Base-by-base conservation (phyloP, 2,329 filamentous ascomycete genomes). In the Aspergillus clavatus region DNA sequence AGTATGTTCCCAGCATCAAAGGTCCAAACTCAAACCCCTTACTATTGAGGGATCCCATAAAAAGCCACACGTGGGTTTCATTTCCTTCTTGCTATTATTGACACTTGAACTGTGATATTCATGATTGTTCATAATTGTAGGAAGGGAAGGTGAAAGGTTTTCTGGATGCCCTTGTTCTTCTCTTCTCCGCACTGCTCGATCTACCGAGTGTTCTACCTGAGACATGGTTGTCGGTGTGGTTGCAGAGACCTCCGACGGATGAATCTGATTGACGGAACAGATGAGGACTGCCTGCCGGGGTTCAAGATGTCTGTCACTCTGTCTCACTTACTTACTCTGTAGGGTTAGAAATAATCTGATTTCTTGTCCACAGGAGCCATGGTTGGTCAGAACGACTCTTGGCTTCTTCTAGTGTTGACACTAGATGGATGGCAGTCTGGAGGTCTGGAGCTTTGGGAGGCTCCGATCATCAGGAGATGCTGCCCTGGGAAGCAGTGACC, bases 351-450 rank as follows among this genome's bases (percentile, higher is more conserved):
- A 24, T 31, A 16, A 23, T n/a, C n/a, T n/a, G n/a, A n/a, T n/a
- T n/a, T n/a, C n/a, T n/a, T n/a, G n/a, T n/a, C n/a, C n/a, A n/a
- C n/a, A n/a, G n/a, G 14, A 26, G 28, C 12, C 23, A 5, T 42
- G 36, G 38, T 49, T 49, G 47, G 47, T 31, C 23, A 23, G 33
- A 19, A 19, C 8, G 22, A 38, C 38, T 43, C 53, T 57, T 56
- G 55, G 53, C 53, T 56, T 54, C 43, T 51, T 35, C 50, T 57
- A 57, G 55, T 39, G 49, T 38, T 40, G 43, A 50, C 47, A 42
- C 39, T 48, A 42, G 42, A 35, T 12, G 31, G 31, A 21, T 18
- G 31, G 31, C 21, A 37, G 7, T 28, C 10, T 16, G 18, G 16
- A 3, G 11, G 2, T 8, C 16, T 18, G 16, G 31, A 1, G 8